Evolutionary conservation across 306 rosid species (phyloP).

Genomic region (Inga leiocalycina): DNA sequence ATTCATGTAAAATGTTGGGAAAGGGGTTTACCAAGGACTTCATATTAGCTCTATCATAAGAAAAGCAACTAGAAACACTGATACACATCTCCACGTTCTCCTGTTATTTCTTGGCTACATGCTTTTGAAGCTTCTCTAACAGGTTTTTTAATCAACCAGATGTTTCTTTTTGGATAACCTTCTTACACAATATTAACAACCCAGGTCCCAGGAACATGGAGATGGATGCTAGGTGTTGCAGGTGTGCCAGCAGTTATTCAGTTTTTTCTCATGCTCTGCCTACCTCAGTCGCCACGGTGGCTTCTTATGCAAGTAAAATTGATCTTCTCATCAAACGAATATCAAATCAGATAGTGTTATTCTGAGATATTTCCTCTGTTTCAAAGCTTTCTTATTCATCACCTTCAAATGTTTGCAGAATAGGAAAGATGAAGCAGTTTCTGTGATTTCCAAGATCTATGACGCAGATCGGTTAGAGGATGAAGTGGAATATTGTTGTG

Average conservation of each 20-base stretch:
- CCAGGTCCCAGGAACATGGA: conserved; percentile 91
- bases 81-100: background rate
- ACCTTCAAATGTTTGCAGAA: conserved; percentile 44
- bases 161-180: background rate
- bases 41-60: background rate
- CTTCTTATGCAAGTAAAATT: conserved; percentile 69
- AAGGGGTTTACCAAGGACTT: background rate
- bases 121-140: background rate
- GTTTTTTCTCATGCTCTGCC: conserved; percentile 70
- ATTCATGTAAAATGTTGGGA: too few species aligned
- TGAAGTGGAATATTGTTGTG: conserved; percentile 59
- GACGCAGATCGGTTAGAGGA: conserved; percentile 73
- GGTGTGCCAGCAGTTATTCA: conserved; percentile 83
- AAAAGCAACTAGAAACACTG: background rate
- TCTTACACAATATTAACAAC: conserved; percentile 20
- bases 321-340: background rate
- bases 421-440: conserved; percentile 59
- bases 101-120: background rate
- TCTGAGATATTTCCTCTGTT: background rate
- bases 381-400: background rate
- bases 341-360: background rate
- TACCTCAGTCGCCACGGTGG: conserved; percentile 96
- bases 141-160: background rate
- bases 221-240: conserved; percentile 96
- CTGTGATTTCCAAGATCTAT: conserved; percentile 77